A percentile compares a stretch with the other conserved stretches of the same genome.
Conservation (phyloP, 495 filamentous ascomycete species). For the Podospora tetraspora region DNA sequence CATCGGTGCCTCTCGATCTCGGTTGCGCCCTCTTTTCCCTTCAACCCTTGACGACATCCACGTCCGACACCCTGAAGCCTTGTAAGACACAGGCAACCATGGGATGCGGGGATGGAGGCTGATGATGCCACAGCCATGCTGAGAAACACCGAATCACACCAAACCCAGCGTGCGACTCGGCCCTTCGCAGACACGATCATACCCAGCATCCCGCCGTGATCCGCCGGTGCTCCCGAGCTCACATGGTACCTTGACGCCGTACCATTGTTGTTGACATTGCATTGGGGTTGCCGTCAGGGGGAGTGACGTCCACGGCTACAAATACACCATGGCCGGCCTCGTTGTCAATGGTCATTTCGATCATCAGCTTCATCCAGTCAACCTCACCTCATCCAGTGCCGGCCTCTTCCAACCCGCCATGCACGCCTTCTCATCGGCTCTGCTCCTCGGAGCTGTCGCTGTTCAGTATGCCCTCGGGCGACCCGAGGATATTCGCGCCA, state of each 20-base stretch:
- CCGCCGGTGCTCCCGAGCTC: slow-evolving; percentile 8
- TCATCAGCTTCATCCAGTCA: slow-evolving; percentile 18
- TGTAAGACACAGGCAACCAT: not conserved
- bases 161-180: slow-evolving; percentile 8
- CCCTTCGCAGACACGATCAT: slow-evolving; percentile 16
- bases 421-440: slow-evolving; percentile 39
- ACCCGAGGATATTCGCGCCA: slow-evolving; percentile 28
- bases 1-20: slow-evolving; percentile 21
- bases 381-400: slow-evolving; percentile 23
- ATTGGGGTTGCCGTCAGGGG: not conserved
- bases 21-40: slow-evolving; percentile 5
- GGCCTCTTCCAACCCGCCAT: slow-evolving; percentile 40
- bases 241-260: not conserved
- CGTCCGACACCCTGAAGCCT: not conserved
- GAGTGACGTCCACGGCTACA: slow-evolving; percentile 8
- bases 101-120: not conserved
- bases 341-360: slow-evolving; percentile 7
- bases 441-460: slow-evolving; percentile 43
- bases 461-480: slow-evolving; percentile 43
- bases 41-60: not conserved
- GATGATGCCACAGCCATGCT: not conserved
- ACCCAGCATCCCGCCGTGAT: slow-evolving; percentile 7
- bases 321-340: slow-evolving; percentile 25
- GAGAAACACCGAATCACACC: slow-evolving; percentile 13
- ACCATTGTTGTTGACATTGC: not conserved